Conservation (phyloP, 2,329 filamentous ascomycete genomes). For the Colletotrichum neosansevieriae region DNA sequence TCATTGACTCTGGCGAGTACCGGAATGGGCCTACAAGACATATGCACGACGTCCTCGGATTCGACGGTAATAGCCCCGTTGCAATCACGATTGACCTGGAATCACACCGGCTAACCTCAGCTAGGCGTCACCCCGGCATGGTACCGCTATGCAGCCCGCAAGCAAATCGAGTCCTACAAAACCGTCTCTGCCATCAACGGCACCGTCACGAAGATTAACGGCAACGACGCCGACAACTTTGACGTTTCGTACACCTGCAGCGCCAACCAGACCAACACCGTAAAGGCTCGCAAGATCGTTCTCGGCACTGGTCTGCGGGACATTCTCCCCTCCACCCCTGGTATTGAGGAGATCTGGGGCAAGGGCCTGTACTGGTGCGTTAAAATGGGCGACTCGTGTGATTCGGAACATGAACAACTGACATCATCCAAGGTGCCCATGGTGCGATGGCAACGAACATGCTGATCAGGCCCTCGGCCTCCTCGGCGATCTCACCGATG, state of each 20-base stretch:
- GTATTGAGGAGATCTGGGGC: constrained; percentile 67
- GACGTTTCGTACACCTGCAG: constrained; percentile 48
- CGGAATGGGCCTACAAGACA: constrained; percentile 68
- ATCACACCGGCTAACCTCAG: not conserved
- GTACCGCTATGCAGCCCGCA: constrained; percentile 65
- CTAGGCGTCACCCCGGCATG: constrained; percentile 65
- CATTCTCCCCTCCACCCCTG: constrained; percentile 66
- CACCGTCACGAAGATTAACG: constrained; percentile 60
- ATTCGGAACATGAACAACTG: not conserved
- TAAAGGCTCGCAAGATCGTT: constrained; percentile 66
- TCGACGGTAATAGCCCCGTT: constrained; percentile 60
- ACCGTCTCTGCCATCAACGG: constrained; percentile 44
- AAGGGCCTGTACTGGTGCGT: constrained; percentile 66
- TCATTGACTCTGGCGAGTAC: constrained; percentile 71
- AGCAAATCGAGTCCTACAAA: constrained; percentile 55
- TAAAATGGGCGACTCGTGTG: too few relatives aligned
- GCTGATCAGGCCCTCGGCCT: constrained; percentile 69
- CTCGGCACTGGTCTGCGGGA: constrained; percentile 70
- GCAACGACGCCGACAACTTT: constrained; percentile 59
- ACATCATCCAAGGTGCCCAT: constrained; percentile 59
- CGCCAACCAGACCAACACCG: constrained; percentile 43
- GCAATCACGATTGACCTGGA: not conserved
- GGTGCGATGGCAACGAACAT: constrained; percentile 74
- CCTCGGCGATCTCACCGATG: constrained; percentile 56
- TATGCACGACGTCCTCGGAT: constrained; percentile 72